Conservation (phyloP, 345 rosid species). For the Euclidium syriacum region DNA sequence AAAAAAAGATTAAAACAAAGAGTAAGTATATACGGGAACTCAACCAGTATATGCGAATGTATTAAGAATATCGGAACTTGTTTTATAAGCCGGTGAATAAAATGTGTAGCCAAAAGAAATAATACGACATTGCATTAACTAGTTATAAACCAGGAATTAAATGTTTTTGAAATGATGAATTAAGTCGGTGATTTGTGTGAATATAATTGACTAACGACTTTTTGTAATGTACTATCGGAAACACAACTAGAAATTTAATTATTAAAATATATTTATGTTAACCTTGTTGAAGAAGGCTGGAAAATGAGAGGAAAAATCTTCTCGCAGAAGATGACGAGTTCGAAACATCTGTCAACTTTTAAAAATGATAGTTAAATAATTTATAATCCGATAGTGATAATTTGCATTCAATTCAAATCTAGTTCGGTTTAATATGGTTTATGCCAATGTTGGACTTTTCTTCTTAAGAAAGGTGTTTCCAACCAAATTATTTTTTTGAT, state of each 20-base stretch:
- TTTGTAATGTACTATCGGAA: neutral
- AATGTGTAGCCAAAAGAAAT: neutral
- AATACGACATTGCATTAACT: neutral
- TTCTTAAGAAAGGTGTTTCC: no score
- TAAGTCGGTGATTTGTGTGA: neutral
- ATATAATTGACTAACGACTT: neutral
- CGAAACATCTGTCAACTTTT: neutral
- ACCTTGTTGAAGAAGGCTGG: neutral
- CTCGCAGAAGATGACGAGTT: conserved; percentile 1
- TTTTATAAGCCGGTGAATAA: neutral
- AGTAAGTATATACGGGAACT: no score
- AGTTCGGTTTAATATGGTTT: no score
- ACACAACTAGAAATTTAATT: neutral
- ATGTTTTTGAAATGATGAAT: neutral
- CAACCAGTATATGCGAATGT: no score
- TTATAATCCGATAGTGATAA: no score
- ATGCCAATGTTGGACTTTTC: no score
- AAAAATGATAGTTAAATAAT: no score
- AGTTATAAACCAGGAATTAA: neutral
- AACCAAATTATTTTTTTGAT: no score
- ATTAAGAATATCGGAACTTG: neutral
- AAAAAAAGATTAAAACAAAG: no score
- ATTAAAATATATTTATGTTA: neutral
- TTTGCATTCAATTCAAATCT: no score
- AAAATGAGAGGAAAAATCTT: no score